Base-by-base conservation (phyloP, 1,139 yeast species). In the Petasospora fabianii region DNA sequence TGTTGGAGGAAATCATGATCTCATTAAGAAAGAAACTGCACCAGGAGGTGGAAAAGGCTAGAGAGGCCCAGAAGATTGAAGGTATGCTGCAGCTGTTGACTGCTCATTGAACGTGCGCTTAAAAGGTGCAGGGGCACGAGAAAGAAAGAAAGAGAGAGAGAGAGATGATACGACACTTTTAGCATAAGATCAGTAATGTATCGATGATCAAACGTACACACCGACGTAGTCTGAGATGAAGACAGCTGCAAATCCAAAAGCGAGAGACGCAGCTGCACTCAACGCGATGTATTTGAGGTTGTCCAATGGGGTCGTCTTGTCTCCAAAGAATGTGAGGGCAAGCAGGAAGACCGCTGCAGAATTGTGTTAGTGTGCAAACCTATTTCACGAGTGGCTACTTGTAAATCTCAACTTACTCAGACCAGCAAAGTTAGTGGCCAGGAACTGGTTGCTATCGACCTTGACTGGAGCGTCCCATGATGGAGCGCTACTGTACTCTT, bases 51-150 rank as follows among this genome's bases (percentile, higher is more conserved):
- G 73, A 70, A 43, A 81, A 83, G 55, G 86, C 96, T 34, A 78
- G 80, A 57, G 96, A 90, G 59, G 96, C 97, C 8, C 84, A 82
- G 60, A 84, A 80, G 58, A 80, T 92, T 36, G 87, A 84, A 54
- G 98, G 98, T 44, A 92, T 92, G 97, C 70, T 92, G 54, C 94
- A 87, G 61, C 64, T 92, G 50, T 70, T 90, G 53, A 77, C 73
- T 26, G 55, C 56, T n/a, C 60, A 56, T 24, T 34, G 15, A 22
- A 5, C 12, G 13, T 14, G n/a, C n/a, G n/a, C n/a, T n/a, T n/a
- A n/a, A n/a, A n/a, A n/a, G n/a, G n/a, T n/a, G n/a, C n/a, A n/a
- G n/a, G n/a, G n/a, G n/a, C n/a, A n/a, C n/a, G n/a, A n/a, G n/a
- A n/a, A n/a, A n/a, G n/a, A n/a, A n/a, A n/a, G n/a, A n/a, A n/a